These are phyloP conservation scores for Colletotrichum zoysiae DNA, from an alignment of 2,329 filamentous ascomycete genomes.

Conservation along the genomic window DNA sequence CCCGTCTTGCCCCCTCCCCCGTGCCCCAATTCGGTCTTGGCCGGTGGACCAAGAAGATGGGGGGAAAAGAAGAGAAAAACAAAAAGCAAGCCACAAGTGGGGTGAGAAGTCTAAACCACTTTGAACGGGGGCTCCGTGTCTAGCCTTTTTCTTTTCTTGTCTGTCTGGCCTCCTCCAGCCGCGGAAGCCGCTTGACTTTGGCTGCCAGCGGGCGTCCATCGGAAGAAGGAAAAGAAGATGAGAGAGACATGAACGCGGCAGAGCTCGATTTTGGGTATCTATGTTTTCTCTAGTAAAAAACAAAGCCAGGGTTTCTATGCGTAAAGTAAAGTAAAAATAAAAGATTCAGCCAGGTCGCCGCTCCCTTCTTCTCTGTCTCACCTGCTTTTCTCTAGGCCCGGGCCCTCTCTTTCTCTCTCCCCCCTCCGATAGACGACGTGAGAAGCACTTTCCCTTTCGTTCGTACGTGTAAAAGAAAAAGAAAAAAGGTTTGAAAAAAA, in stretches of 20 bases:
- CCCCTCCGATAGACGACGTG: background rate
- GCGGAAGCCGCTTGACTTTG: no score
- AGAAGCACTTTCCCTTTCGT: background rate
- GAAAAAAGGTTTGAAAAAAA: no score
- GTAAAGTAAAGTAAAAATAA: background rate
- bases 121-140: background rate
- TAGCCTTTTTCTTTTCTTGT: no score
- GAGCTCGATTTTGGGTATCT: conserved; percentile 29
- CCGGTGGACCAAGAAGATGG: no score
- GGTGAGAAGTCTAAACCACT: background rate
- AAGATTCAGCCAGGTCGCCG: background rate
- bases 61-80: no score
- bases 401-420: background rate
- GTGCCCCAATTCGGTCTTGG: no score
- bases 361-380: background rate
- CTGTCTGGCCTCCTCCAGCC: background rate
- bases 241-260: no score
- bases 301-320: background rate
- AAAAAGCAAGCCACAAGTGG: background rate
- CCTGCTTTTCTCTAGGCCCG: background rate
- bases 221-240: background rate
- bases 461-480: no score
- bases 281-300: conserved; percentile 27
- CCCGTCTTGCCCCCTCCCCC: no score
- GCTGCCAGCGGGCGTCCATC: no score